A percentile compares a stretch with the other conserved stretches of the same genome.
These are phyloP conservation scores for Corymbia citriodora DNA, from an alignment of 441 rosid species.

Conservation along the genomic window DNA sequence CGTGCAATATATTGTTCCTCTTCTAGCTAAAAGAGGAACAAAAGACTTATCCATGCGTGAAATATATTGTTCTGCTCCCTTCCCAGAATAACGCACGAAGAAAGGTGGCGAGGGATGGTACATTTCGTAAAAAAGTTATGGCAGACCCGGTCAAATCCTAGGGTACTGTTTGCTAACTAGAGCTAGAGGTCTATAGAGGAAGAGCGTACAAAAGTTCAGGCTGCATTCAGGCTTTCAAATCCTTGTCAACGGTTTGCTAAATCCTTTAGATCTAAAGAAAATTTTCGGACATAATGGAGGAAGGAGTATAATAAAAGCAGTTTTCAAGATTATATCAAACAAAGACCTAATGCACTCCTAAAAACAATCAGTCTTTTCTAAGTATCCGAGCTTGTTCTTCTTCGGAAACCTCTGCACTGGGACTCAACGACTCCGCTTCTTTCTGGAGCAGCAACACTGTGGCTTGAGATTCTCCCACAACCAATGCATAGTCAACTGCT, in stretches of 20 bases:
- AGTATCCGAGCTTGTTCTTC: constrained; percentile 48
- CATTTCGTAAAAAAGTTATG: background rate
- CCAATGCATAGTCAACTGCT: constrained; percentile 58
- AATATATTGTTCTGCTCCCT: background rate
- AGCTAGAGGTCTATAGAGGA: background rate
- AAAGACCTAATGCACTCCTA: no score
- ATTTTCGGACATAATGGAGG: no score
- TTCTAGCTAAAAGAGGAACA: no score
- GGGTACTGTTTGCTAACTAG: background rate
- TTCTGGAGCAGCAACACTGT: constrained; percentile 29
- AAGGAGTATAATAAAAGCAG: no score
- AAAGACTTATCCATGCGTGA: no score
- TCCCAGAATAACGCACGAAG: background rate
- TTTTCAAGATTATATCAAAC: no score
- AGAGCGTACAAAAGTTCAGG: background rate
- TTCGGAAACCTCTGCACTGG: constrained; percentile 60
- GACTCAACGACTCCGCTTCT: constrained; percentile 42
- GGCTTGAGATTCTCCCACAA: constrained; percentile 61
- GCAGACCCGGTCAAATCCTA: background rate
- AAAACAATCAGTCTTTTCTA: constrained; percentile 37
- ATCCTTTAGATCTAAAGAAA: no score
- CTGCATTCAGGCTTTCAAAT: background rate
- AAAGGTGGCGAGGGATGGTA: background rate
- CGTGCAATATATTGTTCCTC: no score
- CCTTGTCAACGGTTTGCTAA: no score